Percentiles rank a stretch among this genome's conserved stretches.
Conservation (phyloP, 495 filamentous ascomycete species). For the Penicillium paradoxum region DNA sequence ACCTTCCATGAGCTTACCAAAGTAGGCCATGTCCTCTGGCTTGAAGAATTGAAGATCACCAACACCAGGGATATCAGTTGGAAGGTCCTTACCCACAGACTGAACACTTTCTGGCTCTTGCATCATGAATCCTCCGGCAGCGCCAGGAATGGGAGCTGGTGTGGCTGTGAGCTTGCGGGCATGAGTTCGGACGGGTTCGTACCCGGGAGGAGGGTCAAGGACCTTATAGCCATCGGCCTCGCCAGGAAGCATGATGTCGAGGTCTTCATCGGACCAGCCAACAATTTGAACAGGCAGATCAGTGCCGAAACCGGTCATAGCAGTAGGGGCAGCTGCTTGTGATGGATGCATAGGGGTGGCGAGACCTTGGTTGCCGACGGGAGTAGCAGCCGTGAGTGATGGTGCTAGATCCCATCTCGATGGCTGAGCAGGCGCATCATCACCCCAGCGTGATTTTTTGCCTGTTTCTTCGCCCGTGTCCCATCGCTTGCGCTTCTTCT, state of each 20-base stretch:
- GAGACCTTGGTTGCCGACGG: slow-evolving; percentile 73
- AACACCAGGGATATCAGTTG: slow-evolving; percentile 94
- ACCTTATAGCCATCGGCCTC: slow-evolving; percentile 79
- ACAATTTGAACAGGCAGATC: slow-evolving; percentile 77
- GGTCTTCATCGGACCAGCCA: slow-evolving; percentile 84
- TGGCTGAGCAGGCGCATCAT: slow-evolving; percentile 65
- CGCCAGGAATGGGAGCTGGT: slow-evolving; percentile 58
- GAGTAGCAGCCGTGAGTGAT: slow-evolving; percentile 58
- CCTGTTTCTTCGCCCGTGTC: slow-evolving; percentile 55
- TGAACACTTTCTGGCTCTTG: slow-evolving; percentile 84
- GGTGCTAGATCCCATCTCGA: slow-evolving; percentile 91
- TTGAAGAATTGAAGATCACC: slow-evolving; percentile 99
- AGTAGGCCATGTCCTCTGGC: slow-evolving; percentile 97
- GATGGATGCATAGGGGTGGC: slow-evolving; percentile 85
- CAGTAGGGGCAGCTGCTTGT: slow-evolving; percentile 52
- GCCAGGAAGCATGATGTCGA: slow-evolving; percentile 83
- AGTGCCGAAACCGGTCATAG: slow-evolving; percentile 64
- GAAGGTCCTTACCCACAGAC: slow-evolving; percentile 81
- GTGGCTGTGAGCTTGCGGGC: slow-evolving; percentile 75
- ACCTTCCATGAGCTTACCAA: slow-evolving; percentile 93
- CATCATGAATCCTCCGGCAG: slow-evolving; percentile 90
- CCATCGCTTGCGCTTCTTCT: slow-evolving; percentile 88
- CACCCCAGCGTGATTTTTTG: slow-evolving; percentile 88
- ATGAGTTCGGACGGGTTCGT: slow-evolving; percentile 75
- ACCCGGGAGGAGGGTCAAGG: slow-evolving; percentile 87